Evolutionary conservation across 2,329 filamentous ascomycete species (phyloP).

Genomic region (Pyrenochaeta sp.): DNA sequence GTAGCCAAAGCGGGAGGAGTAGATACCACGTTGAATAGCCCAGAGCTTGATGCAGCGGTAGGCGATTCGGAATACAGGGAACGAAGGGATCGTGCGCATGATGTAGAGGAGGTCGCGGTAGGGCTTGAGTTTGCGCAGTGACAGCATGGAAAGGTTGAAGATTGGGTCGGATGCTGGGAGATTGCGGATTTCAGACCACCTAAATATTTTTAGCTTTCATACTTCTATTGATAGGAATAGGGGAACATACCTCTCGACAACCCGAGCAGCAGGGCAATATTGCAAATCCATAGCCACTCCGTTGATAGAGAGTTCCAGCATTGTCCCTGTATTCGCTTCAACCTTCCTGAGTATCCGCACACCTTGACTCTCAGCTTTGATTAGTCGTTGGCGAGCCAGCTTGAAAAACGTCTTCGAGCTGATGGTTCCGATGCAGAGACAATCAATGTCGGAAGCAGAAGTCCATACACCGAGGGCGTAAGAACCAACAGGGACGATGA

Average conservation of each 20-base stretch:
- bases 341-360: slow-evolving; percentile 65
- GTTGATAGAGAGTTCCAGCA: slow-evolving; percentile 68
- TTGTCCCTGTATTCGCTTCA: slow-evolving; percentile 65
- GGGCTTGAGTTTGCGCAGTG: slow-evolving; percentile 69
- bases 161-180: slow-evolving; percentile 60
- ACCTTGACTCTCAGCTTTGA: slow-evolving; percentile 53
- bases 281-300: slow-evolving; percentile 69
- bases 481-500: slow-evolving; percentile 70
- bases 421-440: slow-evolving; percentile 69
- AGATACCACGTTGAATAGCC: slow-evolving; percentile 68
- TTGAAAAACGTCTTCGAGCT: slow-evolving; percentile 68
- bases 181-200: slow-evolving; percentile 49
- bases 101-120: slow-evolving; percentile 69
- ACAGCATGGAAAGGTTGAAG: slow-evolving; percentile 64
- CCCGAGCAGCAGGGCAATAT: slow-evolving; percentile 66
- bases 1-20: slow-evolving; percentile 70
- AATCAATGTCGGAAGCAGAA: slow-evolving; percentile 68
- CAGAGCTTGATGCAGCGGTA: slow-evolving; percentile 68
- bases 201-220: slow-evolving; percentile 19
- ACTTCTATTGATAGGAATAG: not conserved
- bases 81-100: slow-evolving; percentile 65
- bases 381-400: slow-evolving; percentile 63
- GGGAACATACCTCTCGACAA: slow-evolving; percentile 58
- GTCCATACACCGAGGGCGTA: slow-evolving; percentile 71
- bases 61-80: slow-evolving; percentile 64